A percentile compares a stretch with the other conserved stretches of the same genome.
These are phyloP conservation scores for Pseudogymnoascus sp. DNA, from an alignment of 2,329 filamentous ascomycete species.

Conservation along the genomic window DNA sequence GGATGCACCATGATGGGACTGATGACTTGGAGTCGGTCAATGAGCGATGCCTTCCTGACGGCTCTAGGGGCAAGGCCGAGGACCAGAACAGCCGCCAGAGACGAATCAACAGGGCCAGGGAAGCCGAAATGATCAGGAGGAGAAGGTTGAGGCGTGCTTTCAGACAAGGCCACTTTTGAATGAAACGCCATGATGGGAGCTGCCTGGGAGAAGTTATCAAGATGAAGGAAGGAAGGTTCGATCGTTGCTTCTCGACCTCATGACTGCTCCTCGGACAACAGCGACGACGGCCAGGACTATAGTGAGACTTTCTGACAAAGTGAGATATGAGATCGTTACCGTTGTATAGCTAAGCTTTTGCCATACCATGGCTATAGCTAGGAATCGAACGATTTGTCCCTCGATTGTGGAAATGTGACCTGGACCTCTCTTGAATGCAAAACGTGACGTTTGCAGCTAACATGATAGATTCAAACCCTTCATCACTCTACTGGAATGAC, in stretches of 20 bases:
- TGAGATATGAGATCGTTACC: not conserved
- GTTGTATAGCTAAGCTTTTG: not conserved
- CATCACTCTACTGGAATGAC: not conserved
- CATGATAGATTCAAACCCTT: not conserved
- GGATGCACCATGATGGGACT: not conserved
- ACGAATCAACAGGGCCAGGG: not conserved
- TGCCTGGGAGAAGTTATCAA: not conserved
- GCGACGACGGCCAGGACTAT: not conserved
- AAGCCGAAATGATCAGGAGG: no score
- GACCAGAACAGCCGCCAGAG: not conserved
- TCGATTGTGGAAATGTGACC: not conserved
- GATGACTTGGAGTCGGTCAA: not conserved
- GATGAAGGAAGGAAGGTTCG: not conserved
- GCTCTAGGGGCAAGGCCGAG: not conserved
- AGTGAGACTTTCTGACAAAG: not conserved
- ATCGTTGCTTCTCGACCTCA: not conserved
- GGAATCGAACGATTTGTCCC: not conserved
- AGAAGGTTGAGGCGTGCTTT: not conserved
- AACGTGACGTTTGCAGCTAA: not conserved
- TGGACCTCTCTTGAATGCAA: not conserved
- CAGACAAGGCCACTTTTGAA: not conserved
- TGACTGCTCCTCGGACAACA: not conserved
- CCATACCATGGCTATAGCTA: not conserved
- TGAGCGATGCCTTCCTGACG: not conserved
- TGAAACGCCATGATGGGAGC: not conserved